Conservation (phyloP, 2,329 filamentous ascomycete species). For the Claviceps sp. region DNA sequence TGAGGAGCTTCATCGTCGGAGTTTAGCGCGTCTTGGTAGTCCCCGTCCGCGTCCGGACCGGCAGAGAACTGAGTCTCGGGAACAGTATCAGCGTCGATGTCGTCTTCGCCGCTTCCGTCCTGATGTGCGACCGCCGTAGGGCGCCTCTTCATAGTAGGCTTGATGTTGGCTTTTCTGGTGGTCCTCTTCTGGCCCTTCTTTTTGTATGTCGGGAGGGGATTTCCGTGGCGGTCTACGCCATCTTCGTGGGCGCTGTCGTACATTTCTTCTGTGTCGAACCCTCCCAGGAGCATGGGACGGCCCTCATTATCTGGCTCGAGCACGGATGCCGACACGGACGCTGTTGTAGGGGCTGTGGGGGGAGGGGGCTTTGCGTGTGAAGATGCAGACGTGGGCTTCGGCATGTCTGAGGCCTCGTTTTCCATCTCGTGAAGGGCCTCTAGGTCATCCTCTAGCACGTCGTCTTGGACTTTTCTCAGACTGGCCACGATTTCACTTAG, state of each 20-base stretch:
- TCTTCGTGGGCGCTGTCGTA: conserved; percentile 44
- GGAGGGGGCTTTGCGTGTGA: conserved; percentile 18
- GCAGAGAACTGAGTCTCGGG: conserved; percentile 15
- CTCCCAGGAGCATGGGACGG: conserved; percentile 36
- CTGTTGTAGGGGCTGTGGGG: background rate
- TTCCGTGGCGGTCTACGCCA: conserved; percentile 39
- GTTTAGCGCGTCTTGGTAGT: conserved; percentile 6
- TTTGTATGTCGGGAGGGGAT: conserved; percentile 54
- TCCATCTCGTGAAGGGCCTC: conserved; percentile 64
- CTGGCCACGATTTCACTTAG: conserved; percentile 63
- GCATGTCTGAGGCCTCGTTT: conserved; percentile 22
- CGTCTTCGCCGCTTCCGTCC: conserved; percentile 15
- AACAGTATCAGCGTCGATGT: conserved; percentile 16
- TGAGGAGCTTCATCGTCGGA: conserved; percentile 9
- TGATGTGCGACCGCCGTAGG: conserved; percentile 19
- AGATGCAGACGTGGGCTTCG: conserved; percentile 11
- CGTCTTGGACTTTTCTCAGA: conserved; percentile 56
- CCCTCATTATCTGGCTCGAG: conserved; percentile 28
- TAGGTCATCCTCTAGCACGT: conserved; percentile 57
- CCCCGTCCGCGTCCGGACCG: conserved; percentile 11
- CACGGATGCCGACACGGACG: background rate
- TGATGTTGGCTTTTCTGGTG: conserved; percentile 55
- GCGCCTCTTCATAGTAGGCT: conserved; percentile 36
- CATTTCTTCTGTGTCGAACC: conserved; percentile 48
- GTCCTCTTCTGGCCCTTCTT: conserved; percentile 77